Evolutionary conservation across 1,284 basidiomycete genomes (phyloP).

Genomic region (Lentinus polychrous): DNA sequence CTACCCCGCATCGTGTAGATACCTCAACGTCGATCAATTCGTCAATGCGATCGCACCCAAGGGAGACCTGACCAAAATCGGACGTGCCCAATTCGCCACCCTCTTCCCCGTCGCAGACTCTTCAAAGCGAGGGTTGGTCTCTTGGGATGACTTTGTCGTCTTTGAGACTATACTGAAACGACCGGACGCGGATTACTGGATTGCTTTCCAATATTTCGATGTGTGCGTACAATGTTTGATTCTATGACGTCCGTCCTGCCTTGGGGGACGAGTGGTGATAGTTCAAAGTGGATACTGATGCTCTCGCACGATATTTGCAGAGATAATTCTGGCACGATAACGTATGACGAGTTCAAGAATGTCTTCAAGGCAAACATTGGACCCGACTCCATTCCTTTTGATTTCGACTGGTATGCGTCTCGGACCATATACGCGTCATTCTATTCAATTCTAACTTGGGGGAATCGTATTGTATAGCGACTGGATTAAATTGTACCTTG

Average conservation of each 20-base stretch:
- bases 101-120: slow-evolving; percentile 89
- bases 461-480: slow-evolving; percentile 41
- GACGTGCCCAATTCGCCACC: slow-evolving; percentile 78
- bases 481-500: slow-evolving; percentile 92
- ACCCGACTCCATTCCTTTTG: slow-evolving; percentile 82
- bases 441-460: not conserved
- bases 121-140: slow-evolving; percentile 70
- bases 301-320: slow-evolving; percentile 30
- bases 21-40: slow-evolving; percentile 78
- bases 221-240: slow-evolving; percentile 46
- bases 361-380: slow-evolving; percentile 81
- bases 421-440: not conserved
- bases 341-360: slow-evolving; percentile 89
- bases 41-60: slow-evolving; percentile 88
- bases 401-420: slow-evolving; percentile 76
- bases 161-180: slow-evolving; percentile 88
- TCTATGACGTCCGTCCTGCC: not conserved
- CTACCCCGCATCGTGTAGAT: slow-evolving; percentile 37
- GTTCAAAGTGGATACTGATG: not conserved
- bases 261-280: not conserved
- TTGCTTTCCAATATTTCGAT: slow-evolving; percentile 95
- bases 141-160: slow-evolving; percentile 91
- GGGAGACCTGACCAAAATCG: slow-evolving; percentile 78
- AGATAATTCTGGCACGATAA: slow-evolving; percentile 83
- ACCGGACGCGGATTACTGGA: slow-evolving; percentile 92